Conservation (phyloP, 1,284 basidiomycete species). For the Tremellales sp. region DNA sequence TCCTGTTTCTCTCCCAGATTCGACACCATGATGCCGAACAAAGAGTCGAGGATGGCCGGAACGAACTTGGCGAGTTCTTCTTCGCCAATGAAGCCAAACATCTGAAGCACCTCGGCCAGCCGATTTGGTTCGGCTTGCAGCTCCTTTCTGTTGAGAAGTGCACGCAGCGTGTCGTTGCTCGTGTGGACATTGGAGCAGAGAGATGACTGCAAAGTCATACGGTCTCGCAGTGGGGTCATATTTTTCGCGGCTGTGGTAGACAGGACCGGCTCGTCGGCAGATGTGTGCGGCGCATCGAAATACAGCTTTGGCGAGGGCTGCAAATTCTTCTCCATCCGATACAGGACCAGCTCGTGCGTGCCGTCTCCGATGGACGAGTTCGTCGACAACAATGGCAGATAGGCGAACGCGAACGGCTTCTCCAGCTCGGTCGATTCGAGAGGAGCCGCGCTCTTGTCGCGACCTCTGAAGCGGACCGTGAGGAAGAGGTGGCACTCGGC, state of each 20-base stretch:
- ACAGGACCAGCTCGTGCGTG: constrained; percentile 76
- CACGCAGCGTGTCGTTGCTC: constrained; percentile 81
- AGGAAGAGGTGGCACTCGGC: constrained; percentile 89
- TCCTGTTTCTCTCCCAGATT: constrained; percentile 61
- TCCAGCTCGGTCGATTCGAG: constrained; percentile 53
- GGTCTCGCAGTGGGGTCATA: constrained; percentile 69
- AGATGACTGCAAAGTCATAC: constrained; percentile 76
- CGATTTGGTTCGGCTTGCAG: background rate
- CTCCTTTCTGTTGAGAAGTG: background rate
- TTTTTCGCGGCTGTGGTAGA: constrained; percentile 62
- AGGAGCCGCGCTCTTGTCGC: constrained; percentile 43
- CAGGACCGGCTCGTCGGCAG: constrained; percentile 57
- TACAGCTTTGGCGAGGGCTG: constrained; percentile 66
- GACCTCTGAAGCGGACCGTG: constrained; percentile 77
- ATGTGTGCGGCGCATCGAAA: constrained; percentile 61
- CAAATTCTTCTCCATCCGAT: constrained; percentile 66
- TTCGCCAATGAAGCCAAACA: constrained; percentile 89
- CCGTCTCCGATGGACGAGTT: constrained; percentile 86
- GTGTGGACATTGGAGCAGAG: constrained; percentile 91
- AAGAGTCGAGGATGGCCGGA: constrained; percentile 83
- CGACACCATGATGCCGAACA: constrained; percentile 84
- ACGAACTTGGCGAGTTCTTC: constrained; percentile 94
- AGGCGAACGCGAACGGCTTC: constrained; percentile 85
- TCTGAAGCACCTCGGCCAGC: constrained; percentile 68
- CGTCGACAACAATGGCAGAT: constrained; percentile 77